These are phyloP conservation scores for Talinum fruticosum DNA, from an alignment of 148 eudicot species.

Conservation along the genomic window DNA sequence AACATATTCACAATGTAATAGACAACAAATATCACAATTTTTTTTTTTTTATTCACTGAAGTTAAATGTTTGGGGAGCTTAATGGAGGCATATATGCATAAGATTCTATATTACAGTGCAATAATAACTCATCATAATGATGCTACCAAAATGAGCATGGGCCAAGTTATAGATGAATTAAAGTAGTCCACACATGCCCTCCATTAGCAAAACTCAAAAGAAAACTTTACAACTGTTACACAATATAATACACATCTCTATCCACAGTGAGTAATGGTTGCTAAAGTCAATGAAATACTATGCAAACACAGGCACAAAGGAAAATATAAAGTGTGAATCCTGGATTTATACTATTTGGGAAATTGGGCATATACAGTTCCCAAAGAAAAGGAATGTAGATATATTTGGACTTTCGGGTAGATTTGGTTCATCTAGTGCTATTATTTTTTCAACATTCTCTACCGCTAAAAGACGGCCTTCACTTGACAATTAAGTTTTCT, in stretches of 20 bases:
- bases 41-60: too few relatives aligned
- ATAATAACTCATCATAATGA: not conserved
- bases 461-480: conserved; percentile 15
- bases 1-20: too few relatives aligned
- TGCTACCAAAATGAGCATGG: not conserved
- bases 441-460: conserved; percentile 14
- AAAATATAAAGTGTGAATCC: conserved; percentile 13
- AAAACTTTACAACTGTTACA: not conserved
- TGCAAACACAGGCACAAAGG: not conserved
- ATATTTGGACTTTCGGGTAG: conserved; percentile 22
- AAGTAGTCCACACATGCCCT: not conserved
- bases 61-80: not conserved
- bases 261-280: not conserved
- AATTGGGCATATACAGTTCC: conserved; percentile 18
- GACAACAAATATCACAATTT: too few relatives aligned
- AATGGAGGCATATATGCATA: not conserved
- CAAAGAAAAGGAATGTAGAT: conserved; percentile 12
- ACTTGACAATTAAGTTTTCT: too few relatives aligned
- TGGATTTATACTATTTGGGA: conserved; percentile 26
- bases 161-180: not conserved
- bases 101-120: not conserved
- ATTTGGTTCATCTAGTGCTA: conserved; percentile 14
- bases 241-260: not conserved
- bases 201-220: not conserved
- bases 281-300: conserved; percentile 2